Evolutionary conservation across 768 basidiomycete species (phyloP).

Genomic region (Serendipita indica): DNA sequence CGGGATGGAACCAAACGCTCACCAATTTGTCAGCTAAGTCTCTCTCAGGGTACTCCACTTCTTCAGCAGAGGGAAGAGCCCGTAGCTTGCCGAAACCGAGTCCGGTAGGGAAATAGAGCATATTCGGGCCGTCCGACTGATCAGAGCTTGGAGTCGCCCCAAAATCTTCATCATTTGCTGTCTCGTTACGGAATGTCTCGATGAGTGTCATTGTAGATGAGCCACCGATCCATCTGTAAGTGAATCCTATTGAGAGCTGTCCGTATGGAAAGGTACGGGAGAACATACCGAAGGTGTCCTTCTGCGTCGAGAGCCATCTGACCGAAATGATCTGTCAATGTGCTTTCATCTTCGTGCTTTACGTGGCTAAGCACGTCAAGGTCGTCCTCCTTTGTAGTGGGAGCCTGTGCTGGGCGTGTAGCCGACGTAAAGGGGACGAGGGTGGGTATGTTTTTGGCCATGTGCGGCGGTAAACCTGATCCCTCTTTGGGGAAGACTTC

Average conservation of each 20-base stretch:
- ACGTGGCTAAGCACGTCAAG: constrained; percentile 20
- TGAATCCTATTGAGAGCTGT: not conserved
- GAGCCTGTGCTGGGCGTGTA: not conserved
- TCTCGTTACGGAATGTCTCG: constrained; percentile 54
- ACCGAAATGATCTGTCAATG: constrained; percentile 52
- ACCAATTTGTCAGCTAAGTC: constrained; percentile 81
- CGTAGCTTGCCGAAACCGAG: constrained; percentile 77
- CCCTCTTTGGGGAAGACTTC: constrained; percentile 36
- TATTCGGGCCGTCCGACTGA: constrained; percentile 44
- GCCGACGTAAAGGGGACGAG: not conserved
- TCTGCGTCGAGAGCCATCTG: constrained; percentile 81
- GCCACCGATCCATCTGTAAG: constrained; percentile 58
- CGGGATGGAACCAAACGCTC: constrained; percentile 21
- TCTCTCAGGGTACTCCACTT: constrained; percentile 74
- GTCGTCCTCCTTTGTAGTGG: not conserved
- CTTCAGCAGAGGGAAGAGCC: constrained; percentile 68
- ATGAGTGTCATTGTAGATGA: constrained; percentile 87
- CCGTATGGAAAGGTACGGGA: constrained; percentile 5
- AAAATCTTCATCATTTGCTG: constrained; percentile 55
- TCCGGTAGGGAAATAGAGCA: constrained; percentile 75
- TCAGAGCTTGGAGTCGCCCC: constrained; percentile 29
- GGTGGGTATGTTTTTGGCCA: constrained; percentile 9
- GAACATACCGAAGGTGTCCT: constrained; percentile 51
- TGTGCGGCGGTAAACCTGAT: constrained; percentile 9
- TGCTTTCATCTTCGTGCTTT: constrained; percentile 40